Evolutionary conservation across 116 monocot species (phyloP), one percentile per base, ranked within the genome.

Genomic region (Dioscorea cayenensis): DNA sequence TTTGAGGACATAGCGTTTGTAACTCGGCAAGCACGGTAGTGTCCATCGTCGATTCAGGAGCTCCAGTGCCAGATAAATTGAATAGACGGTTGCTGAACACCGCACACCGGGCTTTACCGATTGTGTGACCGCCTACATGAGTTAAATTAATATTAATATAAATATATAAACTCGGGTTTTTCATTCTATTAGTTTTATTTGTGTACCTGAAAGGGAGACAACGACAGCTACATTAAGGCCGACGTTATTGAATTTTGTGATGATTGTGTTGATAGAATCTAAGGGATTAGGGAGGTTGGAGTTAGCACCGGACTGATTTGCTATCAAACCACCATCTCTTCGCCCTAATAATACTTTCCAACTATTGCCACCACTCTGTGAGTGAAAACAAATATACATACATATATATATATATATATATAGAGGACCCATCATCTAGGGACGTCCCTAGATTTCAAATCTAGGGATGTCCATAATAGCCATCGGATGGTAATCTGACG

Each of bases 321-420:
- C 74, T 6, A 82, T 77, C 49, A 82, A 60, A 0, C 82, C n/a
- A n/a, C n/a, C 82, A 74, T 90, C 90, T 71, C 84, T 90, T 77
- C 90, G 86, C 13, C 90, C 90, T 32, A 90, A 35, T 19, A 82
- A 65, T 22, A 86, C 86, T 27, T 50, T 77, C 72, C 81, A 90
- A 2, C 58, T 36, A 52, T 70, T 84, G 0, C 90, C 90, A 10
- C 90, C 87, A 73, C 90, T 84, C 88, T 88, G 75, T 20, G 69
- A 68, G 7, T 5, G 7, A 23, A 49, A 49, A 21, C 32, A 17
- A 14, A 16, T n/a, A 21, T 59, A 16, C 6, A 2, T 59, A n/a
- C n/a, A n/a, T n/a, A n/a, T n/a, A n/a, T n/a, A n/a, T n/a, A n/a
- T n/a, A n/a, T n/a, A n/a, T n/a, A n/a, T n/a, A n/a, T n/a, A n/a